Percentiles rank a stretch among this genome's conserved stretches.
Conservation (phyloP, 192 early-diverging fungal species). For the Coemansia sp. region DNA sequence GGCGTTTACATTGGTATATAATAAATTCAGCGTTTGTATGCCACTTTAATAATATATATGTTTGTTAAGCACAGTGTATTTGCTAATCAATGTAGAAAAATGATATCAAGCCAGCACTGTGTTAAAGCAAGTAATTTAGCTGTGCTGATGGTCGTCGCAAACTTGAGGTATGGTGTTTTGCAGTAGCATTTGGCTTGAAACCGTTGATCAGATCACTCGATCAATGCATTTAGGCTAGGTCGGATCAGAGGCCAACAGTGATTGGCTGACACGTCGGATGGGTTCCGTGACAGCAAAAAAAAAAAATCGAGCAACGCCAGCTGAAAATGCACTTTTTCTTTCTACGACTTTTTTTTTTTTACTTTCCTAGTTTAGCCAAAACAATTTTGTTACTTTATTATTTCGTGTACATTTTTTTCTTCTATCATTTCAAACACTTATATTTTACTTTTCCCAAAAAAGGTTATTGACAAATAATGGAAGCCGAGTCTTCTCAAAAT, state of each 20-base stretch:
- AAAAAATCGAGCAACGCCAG: not conserved
- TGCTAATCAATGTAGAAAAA: no score
- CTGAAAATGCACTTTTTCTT: not conserved
- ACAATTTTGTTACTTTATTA: not conserved
- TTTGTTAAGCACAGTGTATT: no score
- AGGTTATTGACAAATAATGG: no score
- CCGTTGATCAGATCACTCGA: not conserved
- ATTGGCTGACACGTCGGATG: not conserved
- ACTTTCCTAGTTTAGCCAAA: not conserved
- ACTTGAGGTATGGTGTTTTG: no score
- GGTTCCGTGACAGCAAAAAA: not conserved
- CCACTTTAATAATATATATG: no score
- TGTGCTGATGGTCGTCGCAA: no score
- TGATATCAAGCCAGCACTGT: no score
- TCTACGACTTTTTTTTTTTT: slow-evolving; percentile 4
- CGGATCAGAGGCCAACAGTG: not conserved
- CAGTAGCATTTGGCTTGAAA: no score
- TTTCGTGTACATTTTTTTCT: not conserved
- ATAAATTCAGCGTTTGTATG: no score
- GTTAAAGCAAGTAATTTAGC: no score
- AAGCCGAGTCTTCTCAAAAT: not conserved
- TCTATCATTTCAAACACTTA: not conserved
- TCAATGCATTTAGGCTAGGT: no score
- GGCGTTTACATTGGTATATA: no score
- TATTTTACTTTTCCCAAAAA: not conserved